Base-by-base conservation (phyloP, 176 grass and related monocot species). In the Tillandsia leiboldiana region DNA sequence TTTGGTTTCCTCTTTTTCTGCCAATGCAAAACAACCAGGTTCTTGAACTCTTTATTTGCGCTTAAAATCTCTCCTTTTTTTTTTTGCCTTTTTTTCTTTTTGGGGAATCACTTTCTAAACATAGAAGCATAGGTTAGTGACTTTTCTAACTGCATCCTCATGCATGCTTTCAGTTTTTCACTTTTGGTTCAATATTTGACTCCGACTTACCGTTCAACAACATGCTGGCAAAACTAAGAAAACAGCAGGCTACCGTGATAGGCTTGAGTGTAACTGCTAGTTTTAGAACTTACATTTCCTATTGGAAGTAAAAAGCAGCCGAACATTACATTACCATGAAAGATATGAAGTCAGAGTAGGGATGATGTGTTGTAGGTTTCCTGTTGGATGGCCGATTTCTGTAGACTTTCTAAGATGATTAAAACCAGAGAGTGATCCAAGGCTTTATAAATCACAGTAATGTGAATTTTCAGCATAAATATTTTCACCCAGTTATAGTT, bases 11-110 rank as follows among this genome's bases (percentile, higher is more conserved):
- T 42, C 15, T 61, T 15, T 20, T 61, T 7, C 56, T 61, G 56
- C 22, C 56, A 61, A n/a, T 61, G 13, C 56, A 61, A 61, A 61
- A 61, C 15, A 61, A n/a, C 56, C n/a, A 61, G n/a, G 56, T 61
- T 61, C 15, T 61, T 61, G 8, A 61, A 20, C 22, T 18, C 17
- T 18, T 18, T 18, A 61, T 61, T 14, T 61, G 56, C 33, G 3
- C 33, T 42, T 42, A 42, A 42, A 18, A 61, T 20, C 17, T 1
- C 56, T n/a, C 52, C 10, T 22, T 23, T 61, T 2, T 18, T 61
- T 61, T 2, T 18, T 18, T 18, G 56, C 22, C 56, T 18, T 2
- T 22, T 61, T 18, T 15, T 18, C 22, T 10, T 61, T 61, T 61
- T 42, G 33, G 33, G 33, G 13, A 61, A 61, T 17, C 15, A 14